Base-by-base conservation (phyloP, 352 stramenopile genomes). In the Plasmopara viticola region DNA sequence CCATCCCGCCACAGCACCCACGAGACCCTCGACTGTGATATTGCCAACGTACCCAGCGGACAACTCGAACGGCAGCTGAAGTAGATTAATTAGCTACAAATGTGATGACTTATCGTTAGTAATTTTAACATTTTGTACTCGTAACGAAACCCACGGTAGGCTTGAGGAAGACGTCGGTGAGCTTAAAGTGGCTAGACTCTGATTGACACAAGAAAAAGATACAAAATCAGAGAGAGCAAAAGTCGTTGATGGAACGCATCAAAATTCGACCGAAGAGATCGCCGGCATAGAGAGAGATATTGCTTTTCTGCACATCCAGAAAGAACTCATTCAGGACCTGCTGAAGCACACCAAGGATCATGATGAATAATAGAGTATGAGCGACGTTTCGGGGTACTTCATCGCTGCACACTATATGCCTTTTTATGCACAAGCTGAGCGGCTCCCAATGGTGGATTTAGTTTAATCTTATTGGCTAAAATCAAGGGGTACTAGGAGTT, bases 301-400 rank as follows among this genome's bases (percentile, higher is more conserved):
- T 80, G 28, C 62, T 53, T 51, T 85, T 73, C 17, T 70, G 49
- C 17, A 88, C 59, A 39, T 84, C 61, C 37, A 79, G 60, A 48
- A 88, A 88, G 49, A 90, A 72, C 66, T 90, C 80, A 53, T 54
- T 45, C 33, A 90, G 53, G 12, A 85, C 43, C 62, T 81, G 71
- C 47, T 66, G 60, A 20, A 88, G 51, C 53, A 64, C 71, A 43
- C 74, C 73, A 48, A 64, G 78, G 56, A 90, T 60, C 64, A 88
- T 79, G 14, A n/a, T 17, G 9, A 35, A 15, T 13, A 34, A 37
- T n/a, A n/a, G n/a, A 9, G 12, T 2, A 25, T 10, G 15, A 34
- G n/a, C 29, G 39, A 9, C 53, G 15, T 54, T 56, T 58, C 30
- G 38, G 28, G 18, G 14, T 25, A 25, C 20, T 25, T 25, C 20